Conservation (phyloP, 139 green algal genomes). For the Tetradesmus lagerheimii region DNA sequence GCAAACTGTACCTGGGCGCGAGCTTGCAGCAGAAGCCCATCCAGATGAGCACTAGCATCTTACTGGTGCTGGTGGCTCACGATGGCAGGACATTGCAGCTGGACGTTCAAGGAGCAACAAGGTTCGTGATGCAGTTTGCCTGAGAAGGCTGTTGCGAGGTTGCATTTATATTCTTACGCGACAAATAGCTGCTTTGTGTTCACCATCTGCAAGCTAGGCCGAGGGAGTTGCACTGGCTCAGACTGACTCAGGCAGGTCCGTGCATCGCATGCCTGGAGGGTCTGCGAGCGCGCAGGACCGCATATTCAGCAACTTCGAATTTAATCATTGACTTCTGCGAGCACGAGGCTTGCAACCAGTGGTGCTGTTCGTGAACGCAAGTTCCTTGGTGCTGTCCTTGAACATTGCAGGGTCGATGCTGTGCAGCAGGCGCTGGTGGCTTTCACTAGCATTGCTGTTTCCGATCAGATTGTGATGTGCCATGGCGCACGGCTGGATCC, state of each 20-base stretch:
- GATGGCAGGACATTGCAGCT: conserved; percentile 75
- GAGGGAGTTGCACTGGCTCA: background rate
- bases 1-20: conserved; percentile 16
- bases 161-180: background rate
- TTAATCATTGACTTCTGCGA: background rate
- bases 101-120: conserved; percentile 59
- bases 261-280: background rate
- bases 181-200: no score
- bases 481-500: conserved; percentile 78
- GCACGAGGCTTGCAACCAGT: background rate
- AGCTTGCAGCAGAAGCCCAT: background rate
- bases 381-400: background rate
- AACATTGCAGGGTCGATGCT: conserved; percentile 77
- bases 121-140: conserved; percentile 48
- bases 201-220: background rate
- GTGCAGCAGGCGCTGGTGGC: conserved; percentile 83
- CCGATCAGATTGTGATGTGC: conserved; percentile 90
- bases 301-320: background rate
- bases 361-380: background rate
- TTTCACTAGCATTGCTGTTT: conserved; percentile 74
- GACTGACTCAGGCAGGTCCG: background rate
- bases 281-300: background rate
- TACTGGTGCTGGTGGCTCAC: conserved; percentile 70
- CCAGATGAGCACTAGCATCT: background rate
- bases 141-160: background rate